Evolutionary conservation across 331 rosid genomes (phyloP).

Genomic region (Malus hybrid): DNA sequence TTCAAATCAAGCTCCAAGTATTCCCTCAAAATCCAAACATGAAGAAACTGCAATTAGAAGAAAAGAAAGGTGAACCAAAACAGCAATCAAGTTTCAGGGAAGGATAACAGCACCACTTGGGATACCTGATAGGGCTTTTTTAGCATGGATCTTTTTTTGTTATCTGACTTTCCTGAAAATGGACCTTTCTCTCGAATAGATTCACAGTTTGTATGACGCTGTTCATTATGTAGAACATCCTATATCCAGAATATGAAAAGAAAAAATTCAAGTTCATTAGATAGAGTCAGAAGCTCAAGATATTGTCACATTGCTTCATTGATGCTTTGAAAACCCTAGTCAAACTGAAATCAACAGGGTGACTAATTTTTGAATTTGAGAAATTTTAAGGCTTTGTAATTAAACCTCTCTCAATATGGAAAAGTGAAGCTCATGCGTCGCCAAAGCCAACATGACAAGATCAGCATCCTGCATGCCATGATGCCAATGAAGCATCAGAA

Average conservation of each 20-base stretch:
- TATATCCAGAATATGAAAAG: background rate
- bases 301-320: background rate
- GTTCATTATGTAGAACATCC: slow-evolving; percentile 3
- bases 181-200: background rate
- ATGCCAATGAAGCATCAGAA: background rate
- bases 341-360: background rate
- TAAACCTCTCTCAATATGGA: slow-evolving; percentile 60
- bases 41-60: slow-evolving; percentile 37
- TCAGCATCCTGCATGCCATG: slow-evolving; percentile 54
- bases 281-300: background rate
- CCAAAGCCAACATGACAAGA: slow-evolving; percentile 51
- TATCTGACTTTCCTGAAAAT: background rate
- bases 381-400: background rate
- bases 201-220: background rate
- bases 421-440: slow-evolving; percentile 56
- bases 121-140: slow-evolving; percentile 34
- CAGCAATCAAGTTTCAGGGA: background rate
- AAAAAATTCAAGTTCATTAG: background rate
- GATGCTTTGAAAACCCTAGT: background rate
- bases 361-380: background rate
- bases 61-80: background rate
- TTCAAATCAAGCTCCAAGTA: slow-evolving; percentile 45
- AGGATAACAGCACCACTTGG: background rate
- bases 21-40: slow-evolving; percentile 51
- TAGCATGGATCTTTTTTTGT: background rate